Base-by-base conservation (phyloP, 192 early-diverging fungal genomes). In the Lobosporangium transversale region DNA sequence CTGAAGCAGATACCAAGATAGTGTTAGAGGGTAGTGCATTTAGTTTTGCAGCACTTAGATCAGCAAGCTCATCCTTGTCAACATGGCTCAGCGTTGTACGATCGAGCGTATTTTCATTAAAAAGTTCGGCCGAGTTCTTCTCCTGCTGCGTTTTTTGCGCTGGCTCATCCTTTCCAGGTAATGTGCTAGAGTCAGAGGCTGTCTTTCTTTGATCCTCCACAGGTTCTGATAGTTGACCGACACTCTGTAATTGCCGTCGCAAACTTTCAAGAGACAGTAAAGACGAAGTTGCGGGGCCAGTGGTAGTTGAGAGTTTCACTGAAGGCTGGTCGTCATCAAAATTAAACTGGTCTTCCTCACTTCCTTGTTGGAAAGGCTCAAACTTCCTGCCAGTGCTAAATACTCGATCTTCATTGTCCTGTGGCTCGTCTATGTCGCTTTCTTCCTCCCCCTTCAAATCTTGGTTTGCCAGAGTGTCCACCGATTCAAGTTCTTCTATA, bases 351-450 rank as follows among this genome's bases (percentile, higher is more conserved):
- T 71, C 69, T 11, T 70, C 59, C 43, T 65, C 56, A 1, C 35
- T 29, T 23, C 56, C 62, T 35, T 75, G 48, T 17, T 60, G 70
- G 50, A 66, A 66, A 24, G 64, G 54, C 44, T 70, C 68, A 62
- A 70, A 70, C 27, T 54, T 62, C 12, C 35, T 40, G n/a, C 35
- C 37, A 20, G 44, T 36, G 24, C 64, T 57, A 32, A 20, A 8
- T 31, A 51, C 37, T 6, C 30, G 4, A 17, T 24, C 59, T 11
- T 36, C 44, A 2, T 33, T 27, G 37, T 57, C 40, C 29, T 40
- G 44, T 0, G 4, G 8, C 7, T 43, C 27, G 12, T 62, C 60
- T 0, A 51, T 47, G 10, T 49, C 53, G 8, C 15, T 15, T 31
- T 27, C 18, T 10, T n/a, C 29, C 20, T 48, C 53, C 14, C 6